Evolutionary conservation across 495 filamentous ascomycete species (phyloP), one percentile per base, ranked within the genome.

Genomic region (Staphylotrichum longicolle): DNA sequence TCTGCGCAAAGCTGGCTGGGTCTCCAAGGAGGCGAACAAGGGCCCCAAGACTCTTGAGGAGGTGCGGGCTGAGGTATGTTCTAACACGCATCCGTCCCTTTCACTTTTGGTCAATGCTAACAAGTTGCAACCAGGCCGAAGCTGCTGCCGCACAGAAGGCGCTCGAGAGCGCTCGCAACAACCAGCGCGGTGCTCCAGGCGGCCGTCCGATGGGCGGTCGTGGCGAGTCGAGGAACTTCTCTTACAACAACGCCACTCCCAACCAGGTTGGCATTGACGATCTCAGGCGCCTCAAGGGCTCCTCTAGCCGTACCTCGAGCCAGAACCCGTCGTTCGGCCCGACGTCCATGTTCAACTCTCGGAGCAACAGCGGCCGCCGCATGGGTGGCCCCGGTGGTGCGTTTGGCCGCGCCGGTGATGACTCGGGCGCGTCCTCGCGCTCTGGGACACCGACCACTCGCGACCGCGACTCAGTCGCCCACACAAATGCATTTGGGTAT

Each of bases 31-130:
- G 67, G 81, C 85, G 42, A 82, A 86, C 72, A 98, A 98, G 78
- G 94, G 94, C 41, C 94, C 94, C 54, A 96, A 96, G 83, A 99
- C 94, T 9, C 88, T 99, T 52, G 85, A 89, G 11, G 88, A 97
- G 78, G 89, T 99, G 63, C 87, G 89, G 66, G 86, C 86, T 66
- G 91, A 96, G 78, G 88, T 89, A 79, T 66, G 82, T 76, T 27
- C 34, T 56, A 34, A 32, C 15, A 2, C 10, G 1, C 54, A 39
- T 15, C n/a, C 15, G 34, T 59, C 41, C 5, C 32, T 1, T 20
- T 45, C n/a, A 7, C 30, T 9, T 15, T 10, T 32, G 30, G 15
- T 62, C 59, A 54, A 65, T 59, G 66, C 68, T 67, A 61, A 63
- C 64, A 57, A 11, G 33, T 47, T 6, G 46, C 51, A 9, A 12